A percentile compares a stretch with the other conserved stretches of the same genome.
These are phyloP conservation scores for Amorphotheca resinae DNA, from an alignment of 495 filamentous ascomycete genomes.

Conservation along the genomic window DNA sequence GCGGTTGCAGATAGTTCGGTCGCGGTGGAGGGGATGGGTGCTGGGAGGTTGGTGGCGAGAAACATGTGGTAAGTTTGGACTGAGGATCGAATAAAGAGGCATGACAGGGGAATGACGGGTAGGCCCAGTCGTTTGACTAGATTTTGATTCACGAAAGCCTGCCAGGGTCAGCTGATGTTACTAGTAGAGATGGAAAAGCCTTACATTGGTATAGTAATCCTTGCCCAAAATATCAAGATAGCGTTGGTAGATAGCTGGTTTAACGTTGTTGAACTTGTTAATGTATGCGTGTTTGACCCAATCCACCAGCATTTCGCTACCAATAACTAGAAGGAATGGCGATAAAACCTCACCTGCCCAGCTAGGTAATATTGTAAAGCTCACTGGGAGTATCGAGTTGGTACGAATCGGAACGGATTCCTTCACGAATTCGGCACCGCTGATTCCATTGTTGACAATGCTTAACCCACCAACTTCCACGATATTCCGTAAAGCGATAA, in stretches of 20 bases:
- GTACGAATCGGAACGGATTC: slow-evolving; percentile 34
- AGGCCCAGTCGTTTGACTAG: slow-evolving; percentile 83
- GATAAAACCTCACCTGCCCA: slow-evolving; percentile 83
- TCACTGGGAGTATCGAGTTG: slow-evolving; percentile 58
- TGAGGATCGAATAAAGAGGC: slow-evolving; percentile 87
- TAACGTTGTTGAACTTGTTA: slow-evolving; percentile 94
- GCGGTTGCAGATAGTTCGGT: slow-evolving; percentile 45
- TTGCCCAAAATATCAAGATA: slow-evolving; percentile 90
- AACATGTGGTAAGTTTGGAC: slow-evolving; percentile 99
- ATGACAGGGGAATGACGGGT: slow-evolving; percentile 82
- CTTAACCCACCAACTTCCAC: slow-evolving; percentile 75
- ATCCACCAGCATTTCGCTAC: slow-evolving; percentile 93
- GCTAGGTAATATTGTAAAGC: slow-evolving; percentile 74
- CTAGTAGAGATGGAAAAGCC: slow-evolving; percentile 9
- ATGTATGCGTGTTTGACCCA: slow-evolving; percentile 97
- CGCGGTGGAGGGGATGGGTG: slow-evolving; percentile 57
- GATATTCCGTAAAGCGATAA: slow-evolving; percentile 90
- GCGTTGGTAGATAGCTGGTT: slow-evolving; percentile 74
- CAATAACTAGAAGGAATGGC: slow-evolving; percentile 84
- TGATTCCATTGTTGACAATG: slow-evolving; percentile 33
- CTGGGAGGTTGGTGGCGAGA: slow-evolving; percentile 68
- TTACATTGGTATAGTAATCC: slow-evolving; percentile 89
- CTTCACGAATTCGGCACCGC: slow-evolving; percentile 27
- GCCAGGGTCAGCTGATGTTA: slow-evolving; percentile 1
- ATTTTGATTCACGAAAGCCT: slow-evolving; percentile 83